Conservation (phyloP, 768 basidiomycete species). For the Scleroderma citrinum region DNA sequence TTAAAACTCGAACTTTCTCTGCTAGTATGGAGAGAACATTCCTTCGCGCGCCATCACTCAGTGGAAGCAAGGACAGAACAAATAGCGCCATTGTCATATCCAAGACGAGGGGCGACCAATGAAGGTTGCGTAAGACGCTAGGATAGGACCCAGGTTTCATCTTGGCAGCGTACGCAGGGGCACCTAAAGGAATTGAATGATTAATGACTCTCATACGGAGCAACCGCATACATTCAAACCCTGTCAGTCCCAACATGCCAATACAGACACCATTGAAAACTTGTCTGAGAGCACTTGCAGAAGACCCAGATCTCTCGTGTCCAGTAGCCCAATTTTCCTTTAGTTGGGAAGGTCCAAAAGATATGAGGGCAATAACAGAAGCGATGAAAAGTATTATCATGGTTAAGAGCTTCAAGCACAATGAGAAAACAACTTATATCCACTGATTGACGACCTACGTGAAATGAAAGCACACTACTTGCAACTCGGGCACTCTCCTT, state of each 20-base stretch:
- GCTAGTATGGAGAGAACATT: conserved; percentile 67
- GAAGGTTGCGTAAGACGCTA: conserved; percentile 58
- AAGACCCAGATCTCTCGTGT: conserved; percentile 22
- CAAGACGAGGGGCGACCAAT: conserved; percentile 51
- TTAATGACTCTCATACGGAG: background rate
- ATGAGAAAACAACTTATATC: background rate
- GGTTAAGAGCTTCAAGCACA: conserved; percentile 38
- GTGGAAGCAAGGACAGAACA: conserved; percentile 53
- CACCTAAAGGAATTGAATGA: conserved; percentile 32
- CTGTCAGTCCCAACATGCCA: conserved; percentile 67
- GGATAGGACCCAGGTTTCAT: conserved; percentile 54
- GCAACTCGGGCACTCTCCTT: conserved; percentile 61
- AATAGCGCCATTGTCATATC: conserved; percentile 54
- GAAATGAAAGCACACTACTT: conserved; percentile 49
- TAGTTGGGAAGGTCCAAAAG: conserved; percentile 42
- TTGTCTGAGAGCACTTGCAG: conserved; percentile 34
- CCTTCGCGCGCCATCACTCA: conserved; percentile 41
- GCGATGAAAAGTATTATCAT: conserved; percentile 52
- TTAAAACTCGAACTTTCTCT: conserved; percentile 38
- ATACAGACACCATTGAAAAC: conserved; percentile 66
- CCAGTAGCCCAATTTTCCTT: conserved; percentile 48
- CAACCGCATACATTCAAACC: conserved; percentile 49
- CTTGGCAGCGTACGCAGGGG: conserved; percentile 58
- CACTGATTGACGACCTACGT: conserved; percentile 35
- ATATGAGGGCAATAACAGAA: conserved; percentile 46